Evolutionary conservation across 345 rosid genomes (phyloP).

Genomic region (Lepidium aucheri): DNA sequence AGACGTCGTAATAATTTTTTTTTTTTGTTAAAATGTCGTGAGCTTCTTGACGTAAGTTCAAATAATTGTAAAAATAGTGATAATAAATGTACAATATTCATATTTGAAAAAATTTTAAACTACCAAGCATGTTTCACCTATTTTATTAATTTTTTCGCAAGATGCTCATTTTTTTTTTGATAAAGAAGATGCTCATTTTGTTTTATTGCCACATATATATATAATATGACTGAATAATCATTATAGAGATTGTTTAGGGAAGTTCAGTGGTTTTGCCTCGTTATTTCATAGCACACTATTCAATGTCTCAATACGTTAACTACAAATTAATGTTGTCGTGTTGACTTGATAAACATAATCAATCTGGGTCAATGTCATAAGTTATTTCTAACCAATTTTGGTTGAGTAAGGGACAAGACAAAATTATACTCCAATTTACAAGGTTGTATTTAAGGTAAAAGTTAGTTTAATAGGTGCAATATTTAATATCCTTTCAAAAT

Average conservation of each 20-base stretch:
- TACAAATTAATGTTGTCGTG: not conserved
- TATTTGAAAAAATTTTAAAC: too few species aligned
- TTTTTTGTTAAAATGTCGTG: not conserved
- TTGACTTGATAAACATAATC: constrained; percentile 4
- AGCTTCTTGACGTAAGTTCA: not conserved
- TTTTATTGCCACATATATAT: too few species aligned
- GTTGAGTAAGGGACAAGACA: too few species aligned
- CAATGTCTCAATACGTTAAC: not conserved
- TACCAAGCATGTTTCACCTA: not conserved
- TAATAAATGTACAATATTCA: too few species aligned
- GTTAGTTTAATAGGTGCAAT: too few species aligned
- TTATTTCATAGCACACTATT: not conserved
- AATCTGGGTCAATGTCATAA: not conserved
- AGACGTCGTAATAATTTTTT: not conserved
- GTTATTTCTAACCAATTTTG: too few species aligned
- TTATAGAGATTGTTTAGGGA: constrained; percentile 7
- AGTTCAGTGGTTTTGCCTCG: not conserved
- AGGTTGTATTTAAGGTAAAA: too few species aligned
- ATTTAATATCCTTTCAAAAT: too few species aligned
- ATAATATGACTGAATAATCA: not conserved
- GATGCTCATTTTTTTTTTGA: not conserved
- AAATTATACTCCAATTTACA: too few species aligned
- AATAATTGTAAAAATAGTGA: not conserved
- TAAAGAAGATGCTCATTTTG: too few species aligned
- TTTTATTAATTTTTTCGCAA: not conserved